A percentile compares a stretch with the other conserved stretches of the same genome.
phyloP scores from a whole-genome alignment of 768 basidiomycete species.

The Termitomyces heimii region DNA sequence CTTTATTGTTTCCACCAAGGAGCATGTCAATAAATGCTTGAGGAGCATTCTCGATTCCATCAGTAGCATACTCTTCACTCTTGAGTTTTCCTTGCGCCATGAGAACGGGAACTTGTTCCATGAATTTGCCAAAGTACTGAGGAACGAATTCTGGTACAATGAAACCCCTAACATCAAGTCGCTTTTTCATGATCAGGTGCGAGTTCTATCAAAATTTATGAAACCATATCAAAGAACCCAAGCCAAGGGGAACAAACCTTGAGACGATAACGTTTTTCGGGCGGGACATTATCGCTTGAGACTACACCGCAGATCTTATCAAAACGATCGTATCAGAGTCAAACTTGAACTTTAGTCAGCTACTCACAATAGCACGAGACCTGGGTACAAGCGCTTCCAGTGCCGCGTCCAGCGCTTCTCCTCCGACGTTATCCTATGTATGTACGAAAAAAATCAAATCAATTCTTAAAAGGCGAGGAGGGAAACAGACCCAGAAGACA shows the following conservation, averaged over 20 bases:
- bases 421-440: conserved; percentile 39
- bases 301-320: not conserved
- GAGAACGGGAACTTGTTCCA: conserved; percentile 27
- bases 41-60: conserved; percentile 31
- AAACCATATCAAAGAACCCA: not conserved
- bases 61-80: conserved; percentile 28
- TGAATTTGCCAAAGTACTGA: conserved; percentile 30
- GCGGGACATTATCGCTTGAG: conserved; percentile 2
- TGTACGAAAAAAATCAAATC: conserved; percentile 3
- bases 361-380: conserved; percentile 37
- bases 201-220: conserved; percentile 24
- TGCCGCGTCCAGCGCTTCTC: conserved; percentile 31
- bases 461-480: not conserved
- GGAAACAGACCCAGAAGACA: conserved; percentile 25
- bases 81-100: conserved; percentile 33
- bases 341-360: not conserved
- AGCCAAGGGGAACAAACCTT: conserved; percentile 1
- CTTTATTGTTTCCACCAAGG: not conserved
- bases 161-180: conserved; percentile 40
- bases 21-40: not conserved
- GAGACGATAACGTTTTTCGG: conserved; percentile 7
- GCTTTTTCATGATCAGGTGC: conserved; percentile 31
- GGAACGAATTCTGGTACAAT: conserved; percentile 22
- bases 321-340: not conserved
- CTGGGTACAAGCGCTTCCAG: conserved; percentile 28